A percentile compares a stretch with the other conserved stretches of the same genome.
These are phyloP conservation scores for sorghum (Sorghum bicolor) DNA, from an alignment of 176 grass and related monocot species.

Conservation along the genomic window Sorghum_bicolor_NCBIv3 NC_012870.2:62641001-62641500, in stretches of 20 bases:
- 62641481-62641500: slow-evolving; percentile 24
- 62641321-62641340: background rate
- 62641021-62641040: background rate
- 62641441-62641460: slow-evolving; percentile 11
- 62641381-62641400: background rate
- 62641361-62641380: background rate
- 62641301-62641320: background rate
- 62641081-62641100: background rate
- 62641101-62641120: too few species aligned
- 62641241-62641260: too few species aligned
- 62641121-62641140: too few species aligned
- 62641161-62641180: too few species aligned
- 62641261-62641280: too few species aligned
- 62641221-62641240: too few species aligned
- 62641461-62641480: slow-evolving; percentile 5
- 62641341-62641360: slow-evolving; percentile 5
- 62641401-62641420: background rate
- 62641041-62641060: background rate
- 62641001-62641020: background rate
- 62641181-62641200: too few species aligned
- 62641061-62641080: background rate
- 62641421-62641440: background rate
- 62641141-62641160: too few species aligned
- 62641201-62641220: too few species aligned
- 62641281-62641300: background rate